Base-by-base conservation (phyloP, 2,329 filamentous ascomycete species). In the Aureobasidium namibiae region DNA sequence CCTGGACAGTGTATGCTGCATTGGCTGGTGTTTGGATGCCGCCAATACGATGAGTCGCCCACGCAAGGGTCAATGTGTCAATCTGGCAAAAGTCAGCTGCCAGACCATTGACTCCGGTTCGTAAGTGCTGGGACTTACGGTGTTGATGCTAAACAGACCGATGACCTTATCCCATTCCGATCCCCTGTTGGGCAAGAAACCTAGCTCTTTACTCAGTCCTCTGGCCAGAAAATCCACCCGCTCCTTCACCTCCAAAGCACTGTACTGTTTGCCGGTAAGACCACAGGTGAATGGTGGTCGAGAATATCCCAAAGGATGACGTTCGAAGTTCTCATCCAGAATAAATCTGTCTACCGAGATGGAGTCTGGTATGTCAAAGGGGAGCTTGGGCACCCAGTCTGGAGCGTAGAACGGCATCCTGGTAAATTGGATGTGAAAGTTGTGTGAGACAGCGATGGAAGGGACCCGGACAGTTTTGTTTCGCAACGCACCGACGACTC, bases 151-250 rank as follows among this genome's bases (percentile, higher is more conserved):
- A 74, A 89, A 95, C 29, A 92, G 76, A 4, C 79, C 86, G 49
- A 90, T 76, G 24, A 92, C 87, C 71, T 91, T 90, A 67, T 94
- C 89, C 86, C 87, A 94, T 69, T 92, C 88, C 0, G 83, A 82
- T 13, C 87, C 89, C 60, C 83, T 72, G 64, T 89, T 86, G 8
- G 87, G 83, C 46, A 80, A 72, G 80, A 89, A 91, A 44, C 82
- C 85, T 61, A 94, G 80, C 63, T 89, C 83, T 69, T 88, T 85
- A 41, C 82, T 80, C 34, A 95, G 74, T 23, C 82, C 86, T 60
- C 86, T 81, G 16, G 89, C 81, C 23, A 94, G 78, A 56, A 76
- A 78, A 29, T 90, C 85, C 10, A 88, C 81, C 23, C 88, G 80
- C 60, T 85, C 78, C 53, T 80, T 81, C 45, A 90, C 80, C 65